These are phyloP conservation scores for Cystoisospora suis DNA, from an alignment of 169 alveolate genomes.

Conservation along the genomic window DNA sequence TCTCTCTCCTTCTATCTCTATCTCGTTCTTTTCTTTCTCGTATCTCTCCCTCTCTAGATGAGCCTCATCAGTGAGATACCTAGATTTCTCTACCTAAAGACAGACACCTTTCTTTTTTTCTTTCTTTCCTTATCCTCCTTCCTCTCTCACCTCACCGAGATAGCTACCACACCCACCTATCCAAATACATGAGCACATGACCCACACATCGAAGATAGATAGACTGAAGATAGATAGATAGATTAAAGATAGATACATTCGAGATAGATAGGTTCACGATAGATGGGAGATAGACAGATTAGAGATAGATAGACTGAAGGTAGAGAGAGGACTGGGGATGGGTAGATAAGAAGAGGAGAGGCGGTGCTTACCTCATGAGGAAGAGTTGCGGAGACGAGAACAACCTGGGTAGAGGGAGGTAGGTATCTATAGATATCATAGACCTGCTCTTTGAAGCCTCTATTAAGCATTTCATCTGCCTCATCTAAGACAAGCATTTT, in stretches of 20 bases:
- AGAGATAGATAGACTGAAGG: neutral
- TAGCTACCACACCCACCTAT: no score
- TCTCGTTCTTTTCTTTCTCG: no score
- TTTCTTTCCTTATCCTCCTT: no score
- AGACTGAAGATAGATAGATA: no score
- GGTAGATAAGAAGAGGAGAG: neutral
- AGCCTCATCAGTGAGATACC: no score
- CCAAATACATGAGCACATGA: no score
- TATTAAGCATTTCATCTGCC: slow-evolving; percentile 98
- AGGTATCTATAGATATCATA: slow-evolving; percentile 96
- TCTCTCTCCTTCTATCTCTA: no score
- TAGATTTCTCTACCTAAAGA: no score
- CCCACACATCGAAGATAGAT: no score
- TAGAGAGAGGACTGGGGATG: neutral
- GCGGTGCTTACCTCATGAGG: slow-evolving; percentile 92
- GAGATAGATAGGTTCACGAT: neutral
- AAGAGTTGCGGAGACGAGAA: slow-evolving; percentile 97
- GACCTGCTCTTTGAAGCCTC: slow-evolving; percentile 97
- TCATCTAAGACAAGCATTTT: slow-evolving; percentile 97
- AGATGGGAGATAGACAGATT: neutral
- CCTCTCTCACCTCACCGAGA: no score
- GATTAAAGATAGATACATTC: neutral
- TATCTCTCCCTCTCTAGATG: no score
- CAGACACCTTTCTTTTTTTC: no score
- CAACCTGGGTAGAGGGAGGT: slow-evolving; percentile 96